Conservation (phyloP, 1,284 basidiomycete genomes). For the Microbotryum lychnidis-dioicae region DNA sequence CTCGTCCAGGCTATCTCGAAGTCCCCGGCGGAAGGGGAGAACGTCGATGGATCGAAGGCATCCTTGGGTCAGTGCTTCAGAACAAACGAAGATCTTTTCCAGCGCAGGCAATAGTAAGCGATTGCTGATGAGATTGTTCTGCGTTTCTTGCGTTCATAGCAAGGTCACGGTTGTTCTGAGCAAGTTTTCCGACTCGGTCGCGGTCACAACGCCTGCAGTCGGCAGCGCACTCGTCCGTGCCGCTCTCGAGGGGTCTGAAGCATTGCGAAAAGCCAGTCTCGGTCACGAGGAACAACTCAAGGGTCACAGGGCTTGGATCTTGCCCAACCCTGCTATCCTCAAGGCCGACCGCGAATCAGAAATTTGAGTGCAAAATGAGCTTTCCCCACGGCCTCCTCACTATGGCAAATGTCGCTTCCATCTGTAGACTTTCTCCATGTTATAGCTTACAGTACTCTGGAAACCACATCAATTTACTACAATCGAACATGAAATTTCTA, state of each 20-base stretch:
- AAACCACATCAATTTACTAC: too few relatives aligned
- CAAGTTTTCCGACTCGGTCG: constrained; percentile 41
- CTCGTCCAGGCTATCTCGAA: constrained; percentile 53
- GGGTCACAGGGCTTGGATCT: neutral
- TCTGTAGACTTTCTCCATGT: too few relatives aligned
- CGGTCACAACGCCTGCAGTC: constrained; percentile 43
- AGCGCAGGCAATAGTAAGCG: too few relatives aligned
- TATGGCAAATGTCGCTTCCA: too few relatives aligned
- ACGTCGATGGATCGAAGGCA: constrained; percentile 43
- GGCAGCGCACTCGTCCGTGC: constrained; percentile 28
- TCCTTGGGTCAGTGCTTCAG: constrained; percentile 43
- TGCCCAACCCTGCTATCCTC: constrained; percentile 11
- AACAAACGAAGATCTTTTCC: neutral
- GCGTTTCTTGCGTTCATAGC: constrained; percentile 33
- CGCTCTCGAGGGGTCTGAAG: constrained; percentile 1
- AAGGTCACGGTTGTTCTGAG: constrained; percentile 43
- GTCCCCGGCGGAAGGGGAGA: constrained; percentile 43
- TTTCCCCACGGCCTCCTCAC: too few relatives aligned
- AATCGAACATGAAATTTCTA: too few relatives aligned
- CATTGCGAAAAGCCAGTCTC: neutral
- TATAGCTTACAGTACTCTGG: too few relatives aligned
- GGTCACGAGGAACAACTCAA: constrained; percentile 7
- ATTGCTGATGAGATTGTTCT: too few relatives aligned
- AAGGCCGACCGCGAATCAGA: too few relatives aligned
- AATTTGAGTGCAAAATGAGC: too few relatives aligned